phyloP scores from a whole-genome alignment of 2,329 filamentous ascomycete genomes.

The Cladosporium sphaerospermum region DNA sequence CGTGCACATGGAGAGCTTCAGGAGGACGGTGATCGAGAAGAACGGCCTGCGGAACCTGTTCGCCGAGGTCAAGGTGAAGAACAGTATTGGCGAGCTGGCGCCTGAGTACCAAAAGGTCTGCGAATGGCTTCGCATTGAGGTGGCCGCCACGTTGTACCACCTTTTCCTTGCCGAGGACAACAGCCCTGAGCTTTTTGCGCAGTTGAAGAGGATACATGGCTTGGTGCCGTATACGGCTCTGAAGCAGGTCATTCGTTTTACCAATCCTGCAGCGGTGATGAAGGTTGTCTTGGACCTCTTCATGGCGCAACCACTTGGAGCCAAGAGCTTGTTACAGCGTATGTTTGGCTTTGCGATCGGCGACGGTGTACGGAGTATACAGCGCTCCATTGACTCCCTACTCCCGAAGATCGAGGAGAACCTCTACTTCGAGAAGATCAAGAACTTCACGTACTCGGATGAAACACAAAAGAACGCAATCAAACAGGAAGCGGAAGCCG shows the following conservation, averaged over 20 bases:
- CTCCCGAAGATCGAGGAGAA: constrained; percentile 72
- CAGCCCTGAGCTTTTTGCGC: constrained; percentile 89
- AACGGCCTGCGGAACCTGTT: constrained; percentile 92
- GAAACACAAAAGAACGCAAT: constrained; percentile 70
- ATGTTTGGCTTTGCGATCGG: constrained; percentile 90
- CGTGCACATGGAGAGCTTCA: constrained; percentile 88
- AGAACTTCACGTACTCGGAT: constrained; percentile 67
- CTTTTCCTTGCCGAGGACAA: constrained; percentile 97
- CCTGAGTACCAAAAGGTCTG: constrained; percentile 97
- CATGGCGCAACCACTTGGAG: constrained; percentile 87
- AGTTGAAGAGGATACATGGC: constrained; percentile 89
- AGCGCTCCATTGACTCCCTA: constrained; percentile 77
- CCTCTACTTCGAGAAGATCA: constrained; percentile 72
- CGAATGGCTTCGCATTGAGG: constrained; percentile 95
- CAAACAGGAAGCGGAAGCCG: constrained; percentile 63
- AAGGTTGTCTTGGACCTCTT: constrained; percentile 91
- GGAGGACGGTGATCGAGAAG: constrained; percentile 60
- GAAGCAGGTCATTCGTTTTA: constrained; percentile 94
- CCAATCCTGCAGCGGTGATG: constrained; percentile 96
- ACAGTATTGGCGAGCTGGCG: constrained; percentile 78
- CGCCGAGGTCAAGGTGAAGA: constrained; percentile 84
- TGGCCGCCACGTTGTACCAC: constrained; percentile 94
- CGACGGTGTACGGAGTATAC: constrained; percentile 81
- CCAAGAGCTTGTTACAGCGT: constrained; percentile 82
- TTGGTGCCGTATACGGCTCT: constrained; percentile 86